Percentiles rank a stretch among this genome's conserved stretches.
phyloP scores from a whole-genome alignment of 305 asterid genomes.

The Fraxinus ornus region DNA sequence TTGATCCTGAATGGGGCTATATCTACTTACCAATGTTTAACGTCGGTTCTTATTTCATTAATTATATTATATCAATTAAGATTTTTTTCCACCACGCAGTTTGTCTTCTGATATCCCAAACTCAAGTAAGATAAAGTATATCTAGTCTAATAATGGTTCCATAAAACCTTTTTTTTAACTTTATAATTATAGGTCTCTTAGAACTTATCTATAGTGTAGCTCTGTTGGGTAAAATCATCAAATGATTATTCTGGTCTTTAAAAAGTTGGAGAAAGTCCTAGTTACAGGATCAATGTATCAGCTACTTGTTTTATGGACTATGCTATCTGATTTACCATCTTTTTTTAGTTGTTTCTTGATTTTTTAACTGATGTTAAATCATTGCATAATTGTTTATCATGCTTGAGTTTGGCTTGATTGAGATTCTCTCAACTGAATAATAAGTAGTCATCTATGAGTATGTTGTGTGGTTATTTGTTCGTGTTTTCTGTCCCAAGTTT shows the following conservation, averaged over 20 bases:
- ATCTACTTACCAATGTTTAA: not conserved
- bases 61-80: not conserved
- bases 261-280: not conserved
- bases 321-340: not conserved
- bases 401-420: not conserved
- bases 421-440: not conserved
- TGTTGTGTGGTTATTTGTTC: not conserved
- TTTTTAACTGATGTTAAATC: not conserved
- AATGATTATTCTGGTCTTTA: not conserved
- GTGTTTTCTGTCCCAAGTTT: not conserved
- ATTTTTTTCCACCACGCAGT: not conserved
- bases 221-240: not conserved
- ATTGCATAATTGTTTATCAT: not conserved
- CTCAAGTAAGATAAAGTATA: not conserved
- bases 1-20: not conserved
- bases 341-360: not conserved
- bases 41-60: not conserved
- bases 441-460: not conserved
- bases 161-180: not conserved
- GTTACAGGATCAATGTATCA: not conserved
- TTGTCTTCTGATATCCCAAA: not conserved
- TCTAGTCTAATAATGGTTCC: not conserved
- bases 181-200: not conserved
- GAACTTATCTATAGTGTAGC: not conserved
- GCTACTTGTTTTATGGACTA: not conserved